Evolutionary conservation across 495 filamentous ascomycete species (phyloP).

Genomic region (Hapsidospora chrysogenum): DNA sequence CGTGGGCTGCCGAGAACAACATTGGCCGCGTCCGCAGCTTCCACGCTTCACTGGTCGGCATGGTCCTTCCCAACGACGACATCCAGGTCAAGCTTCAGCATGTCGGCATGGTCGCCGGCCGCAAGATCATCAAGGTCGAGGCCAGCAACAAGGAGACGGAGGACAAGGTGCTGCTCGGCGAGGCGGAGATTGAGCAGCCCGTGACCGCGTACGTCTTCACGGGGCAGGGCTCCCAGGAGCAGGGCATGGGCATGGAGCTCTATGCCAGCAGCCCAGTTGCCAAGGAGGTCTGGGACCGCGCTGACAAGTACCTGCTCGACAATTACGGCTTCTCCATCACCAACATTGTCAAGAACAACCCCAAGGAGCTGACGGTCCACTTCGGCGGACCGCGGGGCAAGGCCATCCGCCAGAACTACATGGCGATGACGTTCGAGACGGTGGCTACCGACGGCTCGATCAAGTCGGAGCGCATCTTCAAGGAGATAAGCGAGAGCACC

Average conservation of each 20-base stretch:
- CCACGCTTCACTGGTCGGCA: slow-evolving; percentile 85
- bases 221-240: slow-evolving; percentile 93
- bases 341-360: slow-evolving; percentile 98
- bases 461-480: slow-evolving; percentile 99
- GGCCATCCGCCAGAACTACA: slow-evolving; percentile 95
- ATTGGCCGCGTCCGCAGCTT: slow-evolving; percentile 93
- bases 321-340: slow-evolving; percentile 97
- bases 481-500: slow-evolving; percentile 81
- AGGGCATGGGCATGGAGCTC: slow-evolving; percentile 99
- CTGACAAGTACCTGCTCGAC: slow-evolving; percentile 94
- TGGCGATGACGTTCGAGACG: slow-evolving; percentile 99
- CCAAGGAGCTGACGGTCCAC: slow-evolving; percentile 95
- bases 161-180: slow-evolving; percentile 85
- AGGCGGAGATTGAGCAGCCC: slow-evolving; percentile 98
- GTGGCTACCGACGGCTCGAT: slow-evolving; percentile 77
- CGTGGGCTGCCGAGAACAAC: slow-evolving; percentile 98
- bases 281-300: slow-evolving; percentile 94
- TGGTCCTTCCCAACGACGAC: slow-evolving; percentile 93
- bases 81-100: slow-evolving; percentile 89
- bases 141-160: slow-evolving; percentile 84
- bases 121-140: slow-evolving; percentile 98
- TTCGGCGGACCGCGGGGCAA: slow-evolving; percentile 95
- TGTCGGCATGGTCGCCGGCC: slow-evolving; percentile 91
- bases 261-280: slow-evolving; percentile 85
- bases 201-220: slow-evolving; percentile 96